Evolutionary conservation across 371 early-diverging fungal species (phyloP), one percentile per base, ranked within the genome.

Genomic region (Mortierella sp.): DNA sequence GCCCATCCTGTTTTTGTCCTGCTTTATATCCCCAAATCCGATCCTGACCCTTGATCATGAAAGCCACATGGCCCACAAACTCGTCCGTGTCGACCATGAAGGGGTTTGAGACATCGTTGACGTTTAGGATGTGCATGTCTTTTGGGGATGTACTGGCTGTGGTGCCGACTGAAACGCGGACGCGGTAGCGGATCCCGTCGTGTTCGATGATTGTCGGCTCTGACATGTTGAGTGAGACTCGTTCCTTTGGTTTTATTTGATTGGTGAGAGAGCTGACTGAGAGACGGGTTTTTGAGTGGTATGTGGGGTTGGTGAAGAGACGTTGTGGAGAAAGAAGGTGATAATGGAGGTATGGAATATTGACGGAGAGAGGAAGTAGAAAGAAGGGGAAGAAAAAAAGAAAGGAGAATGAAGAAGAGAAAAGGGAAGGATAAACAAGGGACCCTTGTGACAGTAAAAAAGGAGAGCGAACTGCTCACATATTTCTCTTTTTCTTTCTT

Each of bases 31-130:
- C 87, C 89, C 91, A 79, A 90, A 78, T 70, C 49, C 75, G 73
- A 38, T 79, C 72, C 41, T 74, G 82, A 0, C 79, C 93, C 76
- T 90, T 91, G 70, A 96, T 90, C 55, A 95, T 91, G 46, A 95
- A 93, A 35, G 83, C 80, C 5, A 95, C 82, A 75, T 92, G 90
- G 4, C 95, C 96, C 48, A 90, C 90, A 82, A 96, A 96, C 72
- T 90, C 81, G 14, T 90, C 90, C 1, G 93, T 88, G 75, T 95
- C 92, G 76, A 96, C 90, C 65, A 88, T 84, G n/a, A 92, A 74
- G n/a, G 95, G 96, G 43, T 90, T 77, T 27, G 83, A 84, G 78
- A 95, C 95, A 79, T 94, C 93, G 88, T 96, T 96, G 72, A 93
- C 90, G 56, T 90, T 88, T 71, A 94, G 16, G 8, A 78, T 75